Evolutionary conservation across 2,329 filamentous ascomycete species (phyloP).

Genomic region (Monilinia laxa): DNA sequence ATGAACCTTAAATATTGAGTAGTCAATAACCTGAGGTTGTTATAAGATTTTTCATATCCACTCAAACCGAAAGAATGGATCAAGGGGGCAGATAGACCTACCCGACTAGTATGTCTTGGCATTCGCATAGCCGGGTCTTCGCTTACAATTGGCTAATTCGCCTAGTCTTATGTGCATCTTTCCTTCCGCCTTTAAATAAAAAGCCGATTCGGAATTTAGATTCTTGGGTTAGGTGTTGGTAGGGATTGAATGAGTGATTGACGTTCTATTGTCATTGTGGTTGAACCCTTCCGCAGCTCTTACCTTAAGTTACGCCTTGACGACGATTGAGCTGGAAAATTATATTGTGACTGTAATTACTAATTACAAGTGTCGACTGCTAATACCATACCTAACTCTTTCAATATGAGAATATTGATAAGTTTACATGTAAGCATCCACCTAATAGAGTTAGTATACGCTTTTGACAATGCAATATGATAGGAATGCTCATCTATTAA

Average conservation of each 20-base stretch:
- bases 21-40: not conserved
- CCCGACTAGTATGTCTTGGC: not conserved
- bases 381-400: too few species aligned
- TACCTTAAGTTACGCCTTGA: not conserved
- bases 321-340: too few species aligned
- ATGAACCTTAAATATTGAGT: not conserved
- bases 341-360: too few species aligned
- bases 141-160: not conserved
- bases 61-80: not conserved
- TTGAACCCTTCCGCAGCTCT: not conserved
- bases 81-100: not conserved
- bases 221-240: not conserved
- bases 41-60: slow-evolving; percentile 15
- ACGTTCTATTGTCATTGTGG: not conserved
- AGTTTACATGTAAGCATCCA: not conserved
- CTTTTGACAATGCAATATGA: too few species aligned
- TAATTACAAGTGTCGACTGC: not conserved
- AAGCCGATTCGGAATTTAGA: slow-evolving; percentile 10
- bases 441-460: not conserved
- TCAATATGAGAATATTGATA: not conserved
- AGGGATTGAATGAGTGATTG: not conserved
- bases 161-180: not conserved
- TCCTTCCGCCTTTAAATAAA: not conserved
- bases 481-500: not conserved
- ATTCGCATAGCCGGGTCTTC: not conserved